These are phyloP conservation scores for Naematelia aurantialba DNA, from an alignment of 768 basidiomycete genomes.

Conservation along the genomic window DNA sequence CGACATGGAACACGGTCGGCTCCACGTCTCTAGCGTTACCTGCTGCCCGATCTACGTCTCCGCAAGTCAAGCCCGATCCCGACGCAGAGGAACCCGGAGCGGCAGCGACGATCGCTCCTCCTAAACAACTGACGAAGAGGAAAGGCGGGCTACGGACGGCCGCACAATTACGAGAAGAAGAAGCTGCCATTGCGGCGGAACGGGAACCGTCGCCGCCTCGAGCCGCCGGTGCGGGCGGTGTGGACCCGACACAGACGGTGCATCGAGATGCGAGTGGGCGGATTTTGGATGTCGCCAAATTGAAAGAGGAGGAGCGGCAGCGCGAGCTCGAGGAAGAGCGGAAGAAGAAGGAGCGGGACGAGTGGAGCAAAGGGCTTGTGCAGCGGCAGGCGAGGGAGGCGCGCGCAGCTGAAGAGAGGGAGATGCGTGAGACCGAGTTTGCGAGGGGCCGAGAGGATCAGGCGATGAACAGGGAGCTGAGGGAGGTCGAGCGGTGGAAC, in stretches of 20 bases:
- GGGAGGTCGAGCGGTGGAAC: conserved; percentile 81
- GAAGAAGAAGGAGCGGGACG: conserved; percentile 73
- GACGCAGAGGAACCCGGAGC: conserved; percentile 34
- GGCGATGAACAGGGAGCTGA: conserved; percentile 79
- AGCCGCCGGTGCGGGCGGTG: conserved; percentile 20
- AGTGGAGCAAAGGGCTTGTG: conserved; percentile 95
- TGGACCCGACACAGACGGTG: conserved; percentile 61
- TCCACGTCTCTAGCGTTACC: conserved; percentile 25
- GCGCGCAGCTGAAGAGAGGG: conserved; percentile 63
- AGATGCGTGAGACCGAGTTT: conserved; percentile 63
- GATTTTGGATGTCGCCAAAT: conserved; percentile 82
- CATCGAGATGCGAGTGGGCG: conserved; percentile 86
- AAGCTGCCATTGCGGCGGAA: conserved; percentile 54
- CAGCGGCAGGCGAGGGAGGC: conserved; percentile 78
- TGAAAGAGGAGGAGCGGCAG: conserved; percentile 75
- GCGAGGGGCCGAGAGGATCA: conserved; percentile 73
- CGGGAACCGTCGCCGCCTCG: conserved; percentile 23
- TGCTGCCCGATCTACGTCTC: conserved; percentile 3
- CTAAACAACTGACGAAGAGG: conserved; percentile 36
- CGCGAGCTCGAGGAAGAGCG: conserved; percentile 77
- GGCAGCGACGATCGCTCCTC: conserved; percentile 7
- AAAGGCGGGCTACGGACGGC: conserved; percentile 74
- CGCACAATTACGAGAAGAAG: conserved; percentile 61
- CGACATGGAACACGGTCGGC: conserved; percentile 37
- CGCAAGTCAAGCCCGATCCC: conserved; percentile 53